Evolutionary conservation across 768 basidiomycete genomes (phyloP), one percentile per base, ranked within the genome.

Genomic region (Auricularia auricula-judae): DNA sequence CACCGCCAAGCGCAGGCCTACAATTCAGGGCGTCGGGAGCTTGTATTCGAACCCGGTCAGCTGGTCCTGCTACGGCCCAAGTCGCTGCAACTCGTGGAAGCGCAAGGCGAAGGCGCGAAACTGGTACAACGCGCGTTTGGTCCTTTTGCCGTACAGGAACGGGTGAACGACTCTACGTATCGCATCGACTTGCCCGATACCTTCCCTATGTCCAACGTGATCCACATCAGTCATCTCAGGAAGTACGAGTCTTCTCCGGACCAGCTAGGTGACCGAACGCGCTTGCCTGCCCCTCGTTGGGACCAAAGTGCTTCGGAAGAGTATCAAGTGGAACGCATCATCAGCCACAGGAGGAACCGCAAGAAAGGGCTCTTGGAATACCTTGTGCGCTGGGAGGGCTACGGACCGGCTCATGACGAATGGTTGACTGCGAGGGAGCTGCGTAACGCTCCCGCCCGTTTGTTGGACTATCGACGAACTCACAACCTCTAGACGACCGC

Each of bases 61-160:
- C 63, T 64, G 23, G 64, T 69, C 0, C 67, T 73, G 0, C 53
- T 75, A 2, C 74, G 74, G 34, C 73, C 72, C 5, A 70, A 73
- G n/a, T 68, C 71, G 0, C 64, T 75, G 2, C 66, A 74, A 53
- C 47, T 71, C 1, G 60, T 71, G 2, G 68, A 73, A 8, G 56
- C 63, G 2, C 39, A 68, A 61, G 68, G 70, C 42, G 65, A 65
- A 62, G 72, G 71, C 36, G 65, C 60, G 64, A 75, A 68, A 21
- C 64, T 64, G 42, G 67, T 61, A 35, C 71, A 63, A 68, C 66
- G 65, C 33, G 54, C 53, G 23, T 34, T 65, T 62, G 70, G 73
- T 1, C 72, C 72, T 2, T 74, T 73, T 54, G 66, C 67, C 62
- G 62, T 74, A 0, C 63, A 68, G 35, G 58, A 69, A 44, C 70